These are phyloP conservation scores for Eucalyptus polybractea DNA, from an alignment of 345 rosid genomes.

Conservation along the genomic window DNA sequence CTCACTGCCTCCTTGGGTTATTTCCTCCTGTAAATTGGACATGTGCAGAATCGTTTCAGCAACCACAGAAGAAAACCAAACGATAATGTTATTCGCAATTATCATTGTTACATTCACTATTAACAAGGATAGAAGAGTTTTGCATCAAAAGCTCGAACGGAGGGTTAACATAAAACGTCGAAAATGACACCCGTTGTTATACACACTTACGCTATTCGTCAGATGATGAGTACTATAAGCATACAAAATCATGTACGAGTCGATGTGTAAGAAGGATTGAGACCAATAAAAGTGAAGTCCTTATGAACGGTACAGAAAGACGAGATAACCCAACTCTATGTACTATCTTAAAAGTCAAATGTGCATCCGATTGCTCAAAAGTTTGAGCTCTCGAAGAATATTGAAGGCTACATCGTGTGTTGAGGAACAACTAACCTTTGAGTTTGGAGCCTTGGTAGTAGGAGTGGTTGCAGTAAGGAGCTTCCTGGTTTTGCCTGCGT, in stretches of 20 bases:
- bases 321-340: neutral
- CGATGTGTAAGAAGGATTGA: neutral
- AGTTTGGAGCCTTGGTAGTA: neutral
- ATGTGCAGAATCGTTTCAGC: neutral
- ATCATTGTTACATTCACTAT: neutral
- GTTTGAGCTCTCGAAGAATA: neutral
- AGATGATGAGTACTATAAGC: neutral
- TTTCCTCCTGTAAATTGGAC: neutral
- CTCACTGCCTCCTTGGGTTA: neutral
- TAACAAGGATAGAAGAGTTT: neutral
- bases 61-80: neutral
- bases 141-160: neutral
- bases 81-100: neutral
- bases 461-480: constrained; percentile 2
- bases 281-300: neutral
- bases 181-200: neutral
- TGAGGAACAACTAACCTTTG: constrained; percentile 8
- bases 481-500: constrained; percentile 21
- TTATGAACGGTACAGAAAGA: neutral
- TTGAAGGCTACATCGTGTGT: neutral
- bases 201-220: neutral
- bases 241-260: neutral
- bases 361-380: neutral
- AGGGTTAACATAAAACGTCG: neutral
- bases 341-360: neutral